A percentile compares a stretch with the other conserved stretches of the same genome.
These are phyloP conservation scores for Ceratocystis papillata DNA, from an alignment of 2,329 filamentous ascomycete genomes.

Conservation along the genomic window DNA sequence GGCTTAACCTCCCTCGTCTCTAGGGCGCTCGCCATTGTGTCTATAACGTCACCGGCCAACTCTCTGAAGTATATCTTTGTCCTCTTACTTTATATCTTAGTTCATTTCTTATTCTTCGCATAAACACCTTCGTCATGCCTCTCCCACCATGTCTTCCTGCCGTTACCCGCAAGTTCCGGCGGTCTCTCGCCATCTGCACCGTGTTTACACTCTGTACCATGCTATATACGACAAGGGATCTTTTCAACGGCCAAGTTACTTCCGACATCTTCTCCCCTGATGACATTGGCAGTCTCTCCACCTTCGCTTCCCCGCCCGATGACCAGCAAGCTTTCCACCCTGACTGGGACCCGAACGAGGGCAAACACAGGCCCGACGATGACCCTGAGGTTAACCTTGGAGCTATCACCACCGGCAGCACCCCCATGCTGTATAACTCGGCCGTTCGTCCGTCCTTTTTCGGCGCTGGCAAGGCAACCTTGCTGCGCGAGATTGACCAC, in stretches of 20 bases:
- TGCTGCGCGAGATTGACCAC: conserved; percentile 30
- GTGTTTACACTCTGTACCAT: conserved; percentile 20
- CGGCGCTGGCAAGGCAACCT: conserved; percentile 27
- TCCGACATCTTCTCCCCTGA: conserved; percentile 17
- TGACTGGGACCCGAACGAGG: conserved; percentile 10
- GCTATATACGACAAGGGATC: conserved; percentile 23
- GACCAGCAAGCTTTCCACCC: not conserved
- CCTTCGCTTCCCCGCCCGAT: not conserved
- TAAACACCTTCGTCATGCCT: conserved; percentile 15
- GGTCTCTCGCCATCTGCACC: conserved; percentile 19
- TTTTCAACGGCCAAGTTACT: conserved; percentile 19
- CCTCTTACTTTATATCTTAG: not conserved
- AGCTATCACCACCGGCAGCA: conserved; percentile 6
- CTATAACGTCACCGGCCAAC: not conserved
- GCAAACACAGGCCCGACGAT: conserved; percentile 13
- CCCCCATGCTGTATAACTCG: conserved; percentile 35
- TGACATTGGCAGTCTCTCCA: not conserved
- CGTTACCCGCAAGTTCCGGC: conserved; percentile 21
- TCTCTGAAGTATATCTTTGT: not conserved
- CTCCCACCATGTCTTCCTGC: conserved; percentile 12
- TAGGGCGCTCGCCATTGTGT: not conserved
- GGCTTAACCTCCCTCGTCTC: no score
- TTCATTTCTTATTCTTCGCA: not conserved
- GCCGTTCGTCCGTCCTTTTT: conserved; percentile 34
- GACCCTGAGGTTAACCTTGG: conserved; percentile 19